These are phyloP conservation scores for Juglanconis oblonga DNA, from an alignment of 2,329 filamentous ascomycete species.

Conservation along the genomic window DNA sequence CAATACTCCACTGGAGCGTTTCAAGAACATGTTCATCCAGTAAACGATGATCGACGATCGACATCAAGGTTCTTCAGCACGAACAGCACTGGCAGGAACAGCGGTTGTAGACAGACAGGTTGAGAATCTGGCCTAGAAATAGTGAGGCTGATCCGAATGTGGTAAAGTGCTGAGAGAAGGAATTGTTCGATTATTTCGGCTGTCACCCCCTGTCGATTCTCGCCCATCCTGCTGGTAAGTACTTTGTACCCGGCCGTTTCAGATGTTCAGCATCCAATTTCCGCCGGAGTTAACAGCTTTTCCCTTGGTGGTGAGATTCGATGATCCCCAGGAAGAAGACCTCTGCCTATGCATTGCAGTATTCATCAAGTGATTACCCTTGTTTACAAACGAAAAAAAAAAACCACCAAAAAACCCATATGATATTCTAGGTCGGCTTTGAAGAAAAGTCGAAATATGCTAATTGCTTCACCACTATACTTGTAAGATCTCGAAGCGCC, in stretches of 20 bases:
- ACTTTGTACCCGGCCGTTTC: not conserved
- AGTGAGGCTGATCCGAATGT: not conserved
- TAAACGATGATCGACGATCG: conserved; percentile 1
- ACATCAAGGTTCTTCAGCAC: not conserved
- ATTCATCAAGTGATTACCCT: too few species aligned
- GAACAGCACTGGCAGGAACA: not conserved
- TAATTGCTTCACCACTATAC: not conserved
- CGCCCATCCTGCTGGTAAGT: not conserved
- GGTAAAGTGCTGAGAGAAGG: not conserved
- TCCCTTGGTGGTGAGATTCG: too few species aligned
- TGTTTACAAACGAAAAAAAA: too few species aligned
- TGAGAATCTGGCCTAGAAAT: not conserved
- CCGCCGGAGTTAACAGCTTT: too few species aligned
- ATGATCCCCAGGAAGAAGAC: too few species aligned
- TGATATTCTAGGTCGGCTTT: not conserved
- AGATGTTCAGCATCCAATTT: not conserved
- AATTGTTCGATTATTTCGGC: not conserved
- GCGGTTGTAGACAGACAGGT: too few species aligned
- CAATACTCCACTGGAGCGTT: not conserved
- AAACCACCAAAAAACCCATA: too few species aligned
- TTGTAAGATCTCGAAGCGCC: not conserved
- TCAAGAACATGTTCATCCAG: not conserved
- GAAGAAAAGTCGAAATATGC: not conserved
- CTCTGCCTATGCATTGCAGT: too few species aligned
- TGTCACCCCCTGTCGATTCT: not conserved